Percentiles rank a stretch among this genome's conserved stretches.
Evolutionary conservation across 2,329 filamentous ascomycete species (phyloP).

Genomic region (Uncinocarpus reesii): DNA sequence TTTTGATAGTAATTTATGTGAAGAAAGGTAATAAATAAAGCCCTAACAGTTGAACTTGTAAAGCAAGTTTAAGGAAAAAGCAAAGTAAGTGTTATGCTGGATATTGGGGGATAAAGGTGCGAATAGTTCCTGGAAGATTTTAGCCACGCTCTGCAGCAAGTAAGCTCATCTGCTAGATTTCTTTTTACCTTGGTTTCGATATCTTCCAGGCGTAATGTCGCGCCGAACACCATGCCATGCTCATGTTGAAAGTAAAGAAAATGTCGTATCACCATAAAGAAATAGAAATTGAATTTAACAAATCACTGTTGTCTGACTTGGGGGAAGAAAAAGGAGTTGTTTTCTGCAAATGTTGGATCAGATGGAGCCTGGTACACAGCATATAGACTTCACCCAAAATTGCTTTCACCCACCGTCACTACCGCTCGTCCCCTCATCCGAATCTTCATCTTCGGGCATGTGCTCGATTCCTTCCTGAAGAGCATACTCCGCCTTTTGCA

Average conservation of each 20-base stretch:
- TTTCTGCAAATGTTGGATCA: conserved; percentile 13
- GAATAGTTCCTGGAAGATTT: conserved; percentile 3
- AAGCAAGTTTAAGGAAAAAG: background rate
- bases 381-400: conserved; percentile 11
- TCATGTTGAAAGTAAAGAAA: conserved; percentile 7
- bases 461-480: conserved; percentile 36
- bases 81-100: background rate
- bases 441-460: conserved; percentile 27
- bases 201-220: background rate
- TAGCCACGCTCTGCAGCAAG: conserved; percentile 1
- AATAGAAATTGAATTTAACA: background rate
- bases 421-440: conserved; percentile 23
- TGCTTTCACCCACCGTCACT: conserved; percentile 30
- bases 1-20: background rate
- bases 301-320: conserved; percentile 9
- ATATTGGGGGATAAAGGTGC: background rate
- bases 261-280: conserved; percentile 9
- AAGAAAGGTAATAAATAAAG: background rate
- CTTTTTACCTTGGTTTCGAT: conserved; percentile 2
- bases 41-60: background rate
- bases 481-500: conserved; percentile 40
- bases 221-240: conserved; percentile 12
- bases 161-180: background rate
- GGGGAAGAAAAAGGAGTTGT: conserved; percentile 13
- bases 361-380: conserved; percentile 5